Evolutionary conservation across 148 eudicot genomes (phyloP), one percentile per base, ranked within the genome.

Genomic region (Chenopodium berlandieri): DNA sequence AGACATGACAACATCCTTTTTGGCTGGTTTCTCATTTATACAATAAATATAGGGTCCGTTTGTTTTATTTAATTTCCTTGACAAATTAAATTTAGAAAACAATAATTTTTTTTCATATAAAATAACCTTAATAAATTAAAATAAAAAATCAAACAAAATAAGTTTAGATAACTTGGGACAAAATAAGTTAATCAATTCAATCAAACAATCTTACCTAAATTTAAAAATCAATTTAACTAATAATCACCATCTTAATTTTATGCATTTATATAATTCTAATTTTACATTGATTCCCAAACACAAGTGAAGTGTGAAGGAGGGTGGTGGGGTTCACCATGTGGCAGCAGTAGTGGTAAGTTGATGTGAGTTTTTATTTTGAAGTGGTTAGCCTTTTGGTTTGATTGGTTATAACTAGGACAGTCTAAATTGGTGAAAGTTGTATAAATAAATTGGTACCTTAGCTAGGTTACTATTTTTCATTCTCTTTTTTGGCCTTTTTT

Each of bases 281-380:
- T 13, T 54, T 52, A 44, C 40, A 71, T 71, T 37, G 4, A 69
- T 54, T 47, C 31, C 5, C 31, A 40, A 40, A 79, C 48, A 80
- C 75, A 71, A 79, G 79, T 72, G 50, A 79, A 34, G 65, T 80
- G 77, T 52, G 76, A 56, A 34, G 81, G 67, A 75, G 68, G 23
- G 69, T 40, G 78, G 44, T 37, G 78, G 83, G 83, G 78, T 44
- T 73, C 78, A 80, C 78, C 78, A 80, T 80, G 78, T 80, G 83
- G 40, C 11, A 56, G 79, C 68, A 76, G 20, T 60, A 56, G 34
- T 27, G 13, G 62, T 56, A 54, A 54, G 31, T 80, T 58, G 48
- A 80, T 80, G 82, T 25, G 62, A 44, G 17, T 62, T 62, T 73
- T 73, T 80, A 63, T 73, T 23, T 60, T 58, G 40, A 64, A 37